These are phyloP conservation scores for Eucalyptus pumila DNA, from an alignment of 345 rosid species.

Conservation along the genomic window DNA sequence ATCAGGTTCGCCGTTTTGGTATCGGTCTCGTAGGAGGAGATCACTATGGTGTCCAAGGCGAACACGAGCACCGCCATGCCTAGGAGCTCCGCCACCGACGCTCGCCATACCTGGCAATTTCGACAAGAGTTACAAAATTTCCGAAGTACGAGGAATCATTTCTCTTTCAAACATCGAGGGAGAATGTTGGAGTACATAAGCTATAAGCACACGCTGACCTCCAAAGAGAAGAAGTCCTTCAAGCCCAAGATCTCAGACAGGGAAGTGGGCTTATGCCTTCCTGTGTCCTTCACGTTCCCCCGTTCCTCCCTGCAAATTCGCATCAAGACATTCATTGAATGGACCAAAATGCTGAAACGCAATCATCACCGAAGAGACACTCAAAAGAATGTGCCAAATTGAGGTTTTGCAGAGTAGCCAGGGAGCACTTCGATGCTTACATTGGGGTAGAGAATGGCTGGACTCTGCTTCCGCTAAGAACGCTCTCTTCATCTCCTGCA, in stretches of 20 bases:
- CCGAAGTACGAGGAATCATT: too few relatives aligned
- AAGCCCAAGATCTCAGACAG: background rate
- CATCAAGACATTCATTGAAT: background rate
- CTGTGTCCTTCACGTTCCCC: background rate
- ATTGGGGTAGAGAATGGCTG: constrained; percentile 5
- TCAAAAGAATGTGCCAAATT: background rate
- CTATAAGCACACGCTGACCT: background rate
- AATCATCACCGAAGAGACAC: background rate
- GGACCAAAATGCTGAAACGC: background rate
- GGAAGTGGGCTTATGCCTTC: background rate
- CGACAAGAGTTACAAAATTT: background rate
- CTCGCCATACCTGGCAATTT: constrained; percentile 13
- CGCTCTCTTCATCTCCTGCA: constrained; percentile 1
- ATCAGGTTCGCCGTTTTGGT: constrained; percentile 8
- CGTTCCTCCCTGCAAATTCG: background rate
- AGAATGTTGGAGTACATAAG: background rate
- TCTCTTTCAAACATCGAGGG: background rate
- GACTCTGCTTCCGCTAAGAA: background rate
- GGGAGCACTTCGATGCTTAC: background rate
- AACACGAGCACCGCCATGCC: constrained; percentile 13
- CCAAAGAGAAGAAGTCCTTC: constrained; percentile 1
- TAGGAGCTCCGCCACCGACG: constrained; percentile 16
- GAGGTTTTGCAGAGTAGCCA: background rate
- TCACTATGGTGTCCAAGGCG: constrained; percentile 13
- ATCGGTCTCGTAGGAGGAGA: constrained; percentile 7